Base-by-base conservation (phyloP, 495 filamentous ascomycete genomes). In the Friedmanniomyces endolithicus region DNA sequence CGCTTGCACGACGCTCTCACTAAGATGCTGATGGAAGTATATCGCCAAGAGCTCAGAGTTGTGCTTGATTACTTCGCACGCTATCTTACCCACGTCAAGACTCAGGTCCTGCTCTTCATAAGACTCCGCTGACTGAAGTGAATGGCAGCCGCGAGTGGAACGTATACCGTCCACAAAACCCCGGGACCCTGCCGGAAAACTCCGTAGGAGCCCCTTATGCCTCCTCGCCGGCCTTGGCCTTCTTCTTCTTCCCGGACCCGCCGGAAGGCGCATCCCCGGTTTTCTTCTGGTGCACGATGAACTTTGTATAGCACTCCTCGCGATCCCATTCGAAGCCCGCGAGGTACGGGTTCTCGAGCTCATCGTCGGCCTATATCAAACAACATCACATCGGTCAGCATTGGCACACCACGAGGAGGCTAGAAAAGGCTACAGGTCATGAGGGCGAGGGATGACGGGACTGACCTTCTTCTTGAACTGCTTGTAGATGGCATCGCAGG, bases 251-350 rank as follows among this genome's bases (percentile, higher is more conserved):
- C n/a, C n/a, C n/a, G 74, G 80, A 80, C 62, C 73, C 72, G 50
- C 74, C 63, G 34, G 74, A 63, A 49, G 64, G 65, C 9, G 74
- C 69, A 12, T 73, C 73, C 29, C 77, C 79, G 64, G 83, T 76
- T 64, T 84, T 84, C 66, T 82, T 86, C 68, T 88, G 83, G 71
- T 94, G 88, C 52, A 95, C 88, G 56, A 87, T 75, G 59, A 95
- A 75, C 24, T 79, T 77, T 57, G 75, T 69, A 59, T 80, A 84
- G 66, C 76, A 87, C 71, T 90, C 86, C 60, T 92, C 85, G 67
- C 87, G 84, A 70, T 90, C 84, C 88, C 88, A 95, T 74, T 94
- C 88, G 75, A 95, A 95, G 55, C 89, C 89, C 58, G 82, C 82
- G 58, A 95, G 80, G 75, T 87, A 82, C 60, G 89, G 86, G 53